Percentiles rank a stretch among this genome's conserved stretches.
Conservation (phyloP, 202 grass and related monocot species). For the Setaria italica region DNA sequence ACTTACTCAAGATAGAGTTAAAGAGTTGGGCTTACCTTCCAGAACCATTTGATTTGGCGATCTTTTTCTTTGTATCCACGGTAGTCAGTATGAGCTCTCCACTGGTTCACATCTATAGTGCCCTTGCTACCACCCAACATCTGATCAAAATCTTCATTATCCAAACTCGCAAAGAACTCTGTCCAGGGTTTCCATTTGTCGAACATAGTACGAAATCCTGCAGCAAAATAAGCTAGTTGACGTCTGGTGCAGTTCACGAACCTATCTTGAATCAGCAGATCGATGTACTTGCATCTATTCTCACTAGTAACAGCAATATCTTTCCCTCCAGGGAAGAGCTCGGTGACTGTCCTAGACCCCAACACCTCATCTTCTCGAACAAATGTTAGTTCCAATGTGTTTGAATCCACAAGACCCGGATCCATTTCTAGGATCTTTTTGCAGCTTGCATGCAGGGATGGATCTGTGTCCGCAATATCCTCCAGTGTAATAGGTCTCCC, state of each 20-base stretch:
- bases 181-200: background rate
- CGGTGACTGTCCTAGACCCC: conserved; percentile 45
- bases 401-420: conserved; percentile 60
- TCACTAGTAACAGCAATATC: conserved; percentile 60
- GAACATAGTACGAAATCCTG: conserved; percentile 62
- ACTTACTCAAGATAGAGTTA: background rate
- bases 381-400: conserved; percentile 63
- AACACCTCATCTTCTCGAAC: conserved; percentile 51
- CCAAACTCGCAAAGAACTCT: conserved; percentile 59
- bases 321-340: conserved; percentile 66
- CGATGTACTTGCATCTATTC: conserved; percentile 55
- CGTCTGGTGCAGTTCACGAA: conserved; percentile 55
- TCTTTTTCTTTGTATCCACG: conserved; percentile 54
- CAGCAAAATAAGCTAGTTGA: conserved; percentile 51
- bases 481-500: conserved; percentile 57
- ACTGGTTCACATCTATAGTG: conserved; percentile 56
- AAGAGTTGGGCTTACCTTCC: conserved; percentile 61
- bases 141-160: conserved; percentile 66
- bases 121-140: conserved; percentile 59
- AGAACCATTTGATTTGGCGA: conserved; percentile 71
- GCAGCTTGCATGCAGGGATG: conserved; percentile 60
- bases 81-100: conserved; percentile 67
- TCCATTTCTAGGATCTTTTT: conserved; percentile 80
- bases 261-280: conserved; percentile 59
- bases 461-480: conserved; percentile 68